Conservation (phyloP, 1,139 yeast species). For the Petasospora rhodanensis region DNA sequence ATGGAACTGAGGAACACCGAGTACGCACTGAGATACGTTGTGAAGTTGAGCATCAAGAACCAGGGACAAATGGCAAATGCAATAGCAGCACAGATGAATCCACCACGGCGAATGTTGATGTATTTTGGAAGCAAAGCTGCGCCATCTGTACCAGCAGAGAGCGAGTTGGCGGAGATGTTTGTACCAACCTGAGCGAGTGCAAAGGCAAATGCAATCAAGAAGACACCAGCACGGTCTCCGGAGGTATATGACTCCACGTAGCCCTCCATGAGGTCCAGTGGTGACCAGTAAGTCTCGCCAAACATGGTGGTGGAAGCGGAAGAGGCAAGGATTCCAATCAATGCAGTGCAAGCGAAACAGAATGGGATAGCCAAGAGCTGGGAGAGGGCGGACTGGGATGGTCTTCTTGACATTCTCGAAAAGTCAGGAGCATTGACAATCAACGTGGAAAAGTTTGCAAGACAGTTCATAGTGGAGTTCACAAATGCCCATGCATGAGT, state of each 20-base stretch:
- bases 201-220: slow-evolving; percentile 71
- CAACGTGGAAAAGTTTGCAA: slow-evolving; percentile 84
- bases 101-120: slow-evolving; percentile 77
- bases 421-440: slow-evolving; percentile 89
- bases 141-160: slow-evolving; percentile 89
- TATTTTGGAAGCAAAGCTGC: slow-evolving; percentile 77
- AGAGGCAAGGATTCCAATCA: slow-evolving; percentile 83
- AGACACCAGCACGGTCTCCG: slow-evolving; percentile 86
- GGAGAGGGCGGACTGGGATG: slow-evolving; percentile 44
- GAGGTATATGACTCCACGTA: slow-evolving; percentile 58
- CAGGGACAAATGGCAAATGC: slow-evolving; percentile 85
- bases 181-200: slow-evolving; percentile 87
- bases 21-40: slow-evolving; percentile 81
- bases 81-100: slow-evolving; percentile 71
- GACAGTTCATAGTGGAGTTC: slow-evolving; percentile 69
- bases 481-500: slow-evolving; percentile 80
- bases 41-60: slow-evolving; percentile 78
- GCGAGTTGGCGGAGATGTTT: slow-evolving; percentile 85
- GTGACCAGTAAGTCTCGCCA: slow-evolving; percentile 78
- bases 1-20: slow-evolving; percentile 83
- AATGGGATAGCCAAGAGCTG: slow-evolving; percentile 67
- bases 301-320: slow-evolving; percentile 72
- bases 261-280: slow-evolving; percentile 66
- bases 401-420: slow-evolving; percentile 69
- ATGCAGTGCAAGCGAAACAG: slow-evolving; percentile 73